These are phyloP conservation scores for Auxenochlorella pyrenoidosa DNA, from an alignment of 139 green algal species.

Conservation along the genomic window DNA sequence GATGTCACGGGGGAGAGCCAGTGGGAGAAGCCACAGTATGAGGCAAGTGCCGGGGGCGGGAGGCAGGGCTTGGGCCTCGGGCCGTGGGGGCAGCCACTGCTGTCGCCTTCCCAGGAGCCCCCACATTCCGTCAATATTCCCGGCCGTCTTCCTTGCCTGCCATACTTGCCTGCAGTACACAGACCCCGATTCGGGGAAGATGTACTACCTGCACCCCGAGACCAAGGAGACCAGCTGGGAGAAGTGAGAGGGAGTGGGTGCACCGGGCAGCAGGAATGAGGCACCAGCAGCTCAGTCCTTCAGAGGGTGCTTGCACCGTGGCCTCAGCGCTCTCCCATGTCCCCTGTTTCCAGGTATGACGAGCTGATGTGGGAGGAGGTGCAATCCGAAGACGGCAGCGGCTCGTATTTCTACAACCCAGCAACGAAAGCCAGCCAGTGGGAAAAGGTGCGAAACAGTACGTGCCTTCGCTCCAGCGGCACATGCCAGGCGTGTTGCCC, in stretches of 20 bases:
- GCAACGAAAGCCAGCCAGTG: background rate
- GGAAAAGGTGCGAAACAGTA: background rate
- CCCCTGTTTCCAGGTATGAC: background rate
- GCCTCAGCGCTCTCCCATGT: too few species aligned
- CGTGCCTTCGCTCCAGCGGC: too few species aligned
- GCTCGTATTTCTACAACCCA: background rate
- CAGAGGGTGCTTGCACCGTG: too few species aligned
- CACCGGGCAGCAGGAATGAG: background rate
- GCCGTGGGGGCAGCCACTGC: too few species aligned
- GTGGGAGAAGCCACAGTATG: conserved; percentile 2
- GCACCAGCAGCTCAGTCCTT: too few species aligned
- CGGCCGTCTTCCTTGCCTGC: too few species aligned
- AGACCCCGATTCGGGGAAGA: background rate
- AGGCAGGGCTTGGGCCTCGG: too few species aligned
- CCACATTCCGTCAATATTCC: too few species aligned
- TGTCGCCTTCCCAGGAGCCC: too few species aligned
- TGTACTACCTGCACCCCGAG: conserved; percentile 5
- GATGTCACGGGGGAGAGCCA: background rate
- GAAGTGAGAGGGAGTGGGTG: background rate
- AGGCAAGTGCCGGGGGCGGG: background rate
- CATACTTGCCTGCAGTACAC: background rate
- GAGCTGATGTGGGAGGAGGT: background rate
- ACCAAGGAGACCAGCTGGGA: conserved; percentile 15
- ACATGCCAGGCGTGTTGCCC: too few species aligned
- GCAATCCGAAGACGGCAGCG: background rate